Evolutionary conservation across 129 eudicot genomes (phyloP).

Genomic region (Tagetes patula): DNA sequence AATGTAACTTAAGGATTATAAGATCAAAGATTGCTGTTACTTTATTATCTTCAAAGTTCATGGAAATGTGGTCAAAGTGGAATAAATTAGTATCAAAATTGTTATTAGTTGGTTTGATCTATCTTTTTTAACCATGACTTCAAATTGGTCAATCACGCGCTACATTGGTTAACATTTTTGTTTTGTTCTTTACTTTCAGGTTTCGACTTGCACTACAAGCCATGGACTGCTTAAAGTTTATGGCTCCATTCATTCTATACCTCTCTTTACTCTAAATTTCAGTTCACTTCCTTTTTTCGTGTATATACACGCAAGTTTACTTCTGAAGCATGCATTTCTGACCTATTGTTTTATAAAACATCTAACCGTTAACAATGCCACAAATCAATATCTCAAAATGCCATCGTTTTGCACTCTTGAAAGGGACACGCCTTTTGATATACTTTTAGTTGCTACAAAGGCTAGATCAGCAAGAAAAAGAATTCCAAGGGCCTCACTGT

Average conservation of each 20-base stretch:
- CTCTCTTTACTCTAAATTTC: slow-evolving; percentile 54
- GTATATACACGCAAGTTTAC: slow-evolving; percentile 53
- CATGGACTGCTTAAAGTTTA: slow-evolving; percentile 49
- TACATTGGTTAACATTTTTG: not conserved
- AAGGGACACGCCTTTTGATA: not conserved
- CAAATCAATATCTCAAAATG: slow-evolving; percentile 15
- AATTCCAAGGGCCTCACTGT: slow-evolving; percentile 17
- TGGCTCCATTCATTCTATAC: slow-evolving; percentile 42
- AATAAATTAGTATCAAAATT: slow-evolving; percentile 1
- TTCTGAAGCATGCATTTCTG: slow-evolving; percentile 32
- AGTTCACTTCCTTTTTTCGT: slow-evolving; percentile 55
- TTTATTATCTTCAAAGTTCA: not conserved
- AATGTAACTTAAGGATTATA: not conserved
- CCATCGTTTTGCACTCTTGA: not conserved
- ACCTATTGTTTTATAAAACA: slow-evolving; percentile 7
- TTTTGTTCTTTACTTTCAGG: slow-evolving; percentile 31
- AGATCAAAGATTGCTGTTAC: not conserved
- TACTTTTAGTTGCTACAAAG: slow-evolving; percentile 2
- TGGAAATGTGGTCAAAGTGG: not conserved
- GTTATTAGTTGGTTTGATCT: not conserved
- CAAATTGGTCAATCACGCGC: not conserved
- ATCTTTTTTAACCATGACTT: not conserved
- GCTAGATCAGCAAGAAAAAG: slow-evolving; percentile 30
- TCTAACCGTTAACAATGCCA: slow-evolving; percentile 8
- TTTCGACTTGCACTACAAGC: slow-evolving; percentile 21